phyloP scores from a whole-genome alignment of 108 stramenopile species.

The Schizochytrium sp. region DNA sequence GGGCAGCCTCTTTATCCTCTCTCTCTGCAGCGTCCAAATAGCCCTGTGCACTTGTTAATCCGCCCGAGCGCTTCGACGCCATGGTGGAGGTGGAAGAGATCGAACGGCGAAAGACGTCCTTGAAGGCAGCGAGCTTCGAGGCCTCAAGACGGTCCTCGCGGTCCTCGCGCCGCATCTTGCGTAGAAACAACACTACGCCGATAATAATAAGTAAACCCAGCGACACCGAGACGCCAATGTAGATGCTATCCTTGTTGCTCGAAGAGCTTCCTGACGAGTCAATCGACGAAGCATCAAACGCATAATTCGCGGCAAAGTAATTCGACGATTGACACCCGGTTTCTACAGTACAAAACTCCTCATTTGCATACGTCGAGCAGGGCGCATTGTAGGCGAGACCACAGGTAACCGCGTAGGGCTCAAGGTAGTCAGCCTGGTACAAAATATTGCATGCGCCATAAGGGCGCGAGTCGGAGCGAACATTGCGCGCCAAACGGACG shows the following conservation, averaged over 20 bases:
- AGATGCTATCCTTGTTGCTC: background rate
- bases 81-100: no score
- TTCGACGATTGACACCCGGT: background rate
- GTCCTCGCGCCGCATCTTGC: background rate
- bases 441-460: background rate
- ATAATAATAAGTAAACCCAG: background rate
- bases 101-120: no score
- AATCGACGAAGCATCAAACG: background rate
- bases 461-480: background rate
- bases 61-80: no score
- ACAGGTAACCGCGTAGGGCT: background rate
- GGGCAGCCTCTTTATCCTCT: background rate
- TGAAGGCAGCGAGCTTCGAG: background rate
- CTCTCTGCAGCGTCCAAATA: no score
- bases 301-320: background rate
- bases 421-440: background rate
- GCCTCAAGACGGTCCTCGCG: background rate
- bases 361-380: background rate
- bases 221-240: background rate
- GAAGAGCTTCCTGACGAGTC: background rate
- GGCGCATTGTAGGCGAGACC: no score
- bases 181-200: background rate
- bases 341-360: background rate
- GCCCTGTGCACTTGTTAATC: no score
- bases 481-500: conserved; percentile 20